Base-by-base conservation (phyloP, 257 asterid genomes). In the Cordia subcordata region DNA sequence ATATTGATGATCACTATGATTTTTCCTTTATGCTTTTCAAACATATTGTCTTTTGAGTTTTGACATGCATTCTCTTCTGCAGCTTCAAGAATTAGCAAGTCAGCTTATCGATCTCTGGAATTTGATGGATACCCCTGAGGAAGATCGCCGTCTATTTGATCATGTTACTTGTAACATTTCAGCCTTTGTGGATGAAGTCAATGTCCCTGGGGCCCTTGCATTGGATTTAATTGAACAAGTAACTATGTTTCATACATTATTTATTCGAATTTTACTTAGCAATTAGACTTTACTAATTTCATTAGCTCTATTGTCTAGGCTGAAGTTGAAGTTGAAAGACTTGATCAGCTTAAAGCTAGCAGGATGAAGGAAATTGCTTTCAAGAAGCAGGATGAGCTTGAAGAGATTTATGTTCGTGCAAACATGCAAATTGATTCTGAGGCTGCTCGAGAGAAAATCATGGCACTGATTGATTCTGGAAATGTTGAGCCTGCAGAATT, bases 21-120 rank as follows among this genome's bases (percentile, higher is more conserved):
- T 45, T 57, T 27, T 35, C 15, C 49, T 62, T 33, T 44, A 13
- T 51, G 33, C 18, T 13, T 27, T 47, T 15, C 16, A 35, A n/a
- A 5, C 10, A 17, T 39, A 8, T 38, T 18, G 32, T 18, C 62
- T 32, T 57, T 59, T 57, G 38, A 65, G 47, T 60, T n/a, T 27
- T 67, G 55, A n/a, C 55, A 6, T 6, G 35, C 35, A 6, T 27
- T 6, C 35, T 27, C 35, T 37, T 60, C 45, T 71, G 59, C 93
- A 92, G 98, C 96, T 92, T 75, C 98, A 92, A 92, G 95, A 86
- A 71, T 80, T 83, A 77, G 94, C 94, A 5, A 72, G 88, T 58
- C 96, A 89, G 82, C 83, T 93, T 38, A 82, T 76, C 70, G 99
- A 89, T 72, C 93, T 93, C 46, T 88, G 99, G 99, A 89, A 93